Base-by-base conservation (phyloP, 75 land plant species). In the Sequoia sempervirens region DNA sequence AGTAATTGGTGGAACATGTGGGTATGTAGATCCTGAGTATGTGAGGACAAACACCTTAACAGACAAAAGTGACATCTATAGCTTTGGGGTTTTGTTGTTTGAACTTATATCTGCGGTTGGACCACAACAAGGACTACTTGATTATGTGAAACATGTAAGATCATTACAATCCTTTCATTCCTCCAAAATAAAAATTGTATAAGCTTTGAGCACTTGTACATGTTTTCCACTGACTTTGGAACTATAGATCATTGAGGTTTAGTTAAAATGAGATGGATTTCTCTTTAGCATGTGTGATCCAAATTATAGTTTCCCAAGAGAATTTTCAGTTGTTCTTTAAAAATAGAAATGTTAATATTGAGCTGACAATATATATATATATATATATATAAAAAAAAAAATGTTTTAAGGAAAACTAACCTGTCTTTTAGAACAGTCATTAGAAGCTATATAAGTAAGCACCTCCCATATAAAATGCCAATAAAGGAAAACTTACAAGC, bases 21-120 rank as follows among this genome's bases (percentile, higher is more conserved):
- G 87, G 9, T 86, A 86, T 84, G 85, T 84, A 32, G 87, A 86
- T 80, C 87, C 87, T 15, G 85, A 83, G 43, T 86, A 83, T 75
- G 80, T 86, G 45, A 58, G 82, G 17, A 83, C 87, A 74, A 61
- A 78, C 18, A 58, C 56, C 40, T 78, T 86, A 28, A 86, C 87
- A 13, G 80, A 43, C 61, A 86, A 86, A 66, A 86, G 87, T 61
- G 87, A 86, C 47, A 82, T 86, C 26, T 86, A 86, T 28, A 86
- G 87, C 82, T 86, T 86, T 47, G 87, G 87, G 12, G 72, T 86
- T 45, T 43, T 86, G 73, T 36, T 86, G 10, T 86, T 86, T 83
- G 87, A 86, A 78, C 79, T 86, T 20, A 84, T 86, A 83, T 84
- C 85, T 20, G 87, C 75, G 7, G 70, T 85, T 34, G 75, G 47